phyloP scores from a whole-genome alignment of 805 yeast species.

The Wickerhamomyces chaumierensis region DNA sequence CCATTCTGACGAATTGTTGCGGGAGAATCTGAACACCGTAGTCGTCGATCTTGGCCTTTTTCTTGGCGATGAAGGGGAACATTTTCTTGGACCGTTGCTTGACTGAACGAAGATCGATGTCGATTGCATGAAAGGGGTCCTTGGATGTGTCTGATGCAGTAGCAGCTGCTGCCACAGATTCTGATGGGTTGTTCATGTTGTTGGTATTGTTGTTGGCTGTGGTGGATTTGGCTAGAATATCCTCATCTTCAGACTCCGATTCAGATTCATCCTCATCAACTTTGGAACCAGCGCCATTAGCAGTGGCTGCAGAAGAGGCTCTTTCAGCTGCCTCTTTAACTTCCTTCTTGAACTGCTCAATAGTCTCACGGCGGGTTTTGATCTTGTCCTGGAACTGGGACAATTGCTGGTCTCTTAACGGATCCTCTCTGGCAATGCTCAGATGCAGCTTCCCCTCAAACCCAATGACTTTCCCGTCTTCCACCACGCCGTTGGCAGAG shows the following conservation, averaged over 20 bases:
- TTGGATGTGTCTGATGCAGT: too few species aligned
- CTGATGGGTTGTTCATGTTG: too few species aligned
- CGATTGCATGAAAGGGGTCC: too few species aligned
- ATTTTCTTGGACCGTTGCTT: slow-evolving; percentile 30
- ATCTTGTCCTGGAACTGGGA: slow-evolving; percentile 34
- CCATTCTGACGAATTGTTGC: slow-evolving; percentile 48
- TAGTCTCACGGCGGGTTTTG: slow-evolving; percentile 12
- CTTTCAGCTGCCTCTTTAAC: slow-evolving; percentile 20
- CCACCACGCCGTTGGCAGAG: slow-evolving; percentile 28
- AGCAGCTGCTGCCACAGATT: too few species aligned
- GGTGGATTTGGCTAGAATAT: slow-evolving; percentile 12
- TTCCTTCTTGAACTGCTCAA: slow-evolving; percentile 30
- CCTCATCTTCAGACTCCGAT: slow-evolving; percentile 18
- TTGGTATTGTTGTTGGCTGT: slow-evolving; percentile 6
- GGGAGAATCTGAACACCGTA: slow-evolving; percentile 73
- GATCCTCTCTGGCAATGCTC: slow-evolving; percentile 34
- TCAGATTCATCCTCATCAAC: slow-evolving; percentile 15
- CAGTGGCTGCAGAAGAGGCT: slow-evolving; percentile 14
- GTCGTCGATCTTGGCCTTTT: slow-evolving; percentile 57
- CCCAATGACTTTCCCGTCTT: slow-evolving; percentile 55
- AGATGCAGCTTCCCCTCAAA: slow-evolving; percentile 32
- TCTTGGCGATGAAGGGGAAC: slow-evolving; percentile 64
- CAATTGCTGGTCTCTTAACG: slow-evolving; percentile 39
- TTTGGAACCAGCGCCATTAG: too few species aligned
- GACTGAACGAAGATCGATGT: slow-evolving; percentile 21